Percentiles rank a stretch among this genome's conserved stretches.
phyloP scores from a whole-genome alignment of 345 rosid genomes.

The Lagerstroemia speciosa region DNA sequence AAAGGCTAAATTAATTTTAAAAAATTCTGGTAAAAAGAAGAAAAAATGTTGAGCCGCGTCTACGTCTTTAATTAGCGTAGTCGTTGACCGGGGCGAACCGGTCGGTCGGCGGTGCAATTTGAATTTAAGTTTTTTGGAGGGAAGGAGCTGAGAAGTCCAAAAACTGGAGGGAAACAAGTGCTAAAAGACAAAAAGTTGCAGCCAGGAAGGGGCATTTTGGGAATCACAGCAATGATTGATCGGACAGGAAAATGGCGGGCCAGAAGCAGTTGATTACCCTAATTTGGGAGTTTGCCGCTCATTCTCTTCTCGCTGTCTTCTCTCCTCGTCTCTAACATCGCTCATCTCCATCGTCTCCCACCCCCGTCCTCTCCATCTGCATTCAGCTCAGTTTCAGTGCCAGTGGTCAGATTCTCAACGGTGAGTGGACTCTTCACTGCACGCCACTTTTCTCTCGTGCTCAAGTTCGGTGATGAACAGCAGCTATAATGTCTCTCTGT shows the following conservation, averaged over 20 bases:
- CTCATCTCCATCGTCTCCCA: neutral
- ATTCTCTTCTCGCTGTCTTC: slow-evolving; percentile 17
- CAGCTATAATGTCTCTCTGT: neutral
- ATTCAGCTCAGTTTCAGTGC: neutral
- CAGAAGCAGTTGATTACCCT: too few species aligned
- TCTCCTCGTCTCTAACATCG: neutral
- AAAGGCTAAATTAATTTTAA: too few species aligned
- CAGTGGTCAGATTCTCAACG: neutral
- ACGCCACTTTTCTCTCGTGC: too few species aligned
- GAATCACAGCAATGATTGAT: neutral
- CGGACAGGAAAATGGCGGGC: neutral
- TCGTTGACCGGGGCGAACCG: too few species aligned
- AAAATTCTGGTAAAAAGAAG: too few species aligned
- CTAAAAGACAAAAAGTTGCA: neutral
- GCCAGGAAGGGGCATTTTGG: slow-evolving; percentile 10
- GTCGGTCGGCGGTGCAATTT: neutral
- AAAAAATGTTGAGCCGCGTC: too few species aligned
- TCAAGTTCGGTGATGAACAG: neutral
- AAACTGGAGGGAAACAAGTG: neutral
- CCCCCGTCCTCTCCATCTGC: neutral
- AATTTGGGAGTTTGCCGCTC: slow-evolving; percentile 11
- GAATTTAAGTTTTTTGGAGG: slow-evolving; percentile 6
- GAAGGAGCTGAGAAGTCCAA: neutral
- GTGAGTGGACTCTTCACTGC: neutral
- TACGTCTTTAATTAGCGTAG: too few species aligned